Base-by-base conservation (phyloP, 2,329 filamentous ascomycete genomes). In the Aspergillus sp. region DNA sequence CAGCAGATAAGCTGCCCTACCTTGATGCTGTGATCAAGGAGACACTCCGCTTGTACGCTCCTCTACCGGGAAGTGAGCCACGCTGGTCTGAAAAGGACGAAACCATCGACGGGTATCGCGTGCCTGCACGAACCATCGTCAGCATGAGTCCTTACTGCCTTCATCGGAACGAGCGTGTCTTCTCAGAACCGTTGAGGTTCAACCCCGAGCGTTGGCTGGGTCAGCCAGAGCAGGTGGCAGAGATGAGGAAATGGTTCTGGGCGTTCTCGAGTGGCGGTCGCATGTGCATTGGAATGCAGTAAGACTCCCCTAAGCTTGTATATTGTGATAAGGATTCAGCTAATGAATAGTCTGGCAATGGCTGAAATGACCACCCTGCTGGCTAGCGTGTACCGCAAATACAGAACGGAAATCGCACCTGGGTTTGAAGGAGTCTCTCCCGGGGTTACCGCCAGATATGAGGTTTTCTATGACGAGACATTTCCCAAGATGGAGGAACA, bases 21-120 rank as follows among this genome's bases (percentile, higher is more conserved):
- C 63, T 81, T 0, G 69, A 79, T 44, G 78, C 78, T 1, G 66
- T 81, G 1, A 73, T 82, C 56, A 79, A 78, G 43, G 80, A 83
- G 59, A 78, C 78, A 0, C 58, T 81, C 3, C 64, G 78, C 1
- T 63, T 83, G 0, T 78, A 78, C 53, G 71, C 78, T 5, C 78
- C 80, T 0, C 59, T 82, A 2, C 79, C 80, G 3, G 75, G 73
- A 0, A 77, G 73, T 0, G 76, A 81, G 53, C 79, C 79, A 7
- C 67, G 79, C 2, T 71, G 66, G 2, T 53, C 65, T 2, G 55
- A 61, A 0, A 52, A 52, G 0, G 68, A 71, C 29, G 63, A 61
- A 0, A 52, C 57, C 0, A 70, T 78, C 32, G 66, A 74, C 57
- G 64, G 72, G 53, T 69, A 65, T 42, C 6, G 17, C 0, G 64